Percentiles rank a stretch among this genome's conserved stretches.
phyloP scores from a whole-genome alignment of 2,329 filamentous ascomycete species.

The Penicillium sclerotiorum region DNA sequence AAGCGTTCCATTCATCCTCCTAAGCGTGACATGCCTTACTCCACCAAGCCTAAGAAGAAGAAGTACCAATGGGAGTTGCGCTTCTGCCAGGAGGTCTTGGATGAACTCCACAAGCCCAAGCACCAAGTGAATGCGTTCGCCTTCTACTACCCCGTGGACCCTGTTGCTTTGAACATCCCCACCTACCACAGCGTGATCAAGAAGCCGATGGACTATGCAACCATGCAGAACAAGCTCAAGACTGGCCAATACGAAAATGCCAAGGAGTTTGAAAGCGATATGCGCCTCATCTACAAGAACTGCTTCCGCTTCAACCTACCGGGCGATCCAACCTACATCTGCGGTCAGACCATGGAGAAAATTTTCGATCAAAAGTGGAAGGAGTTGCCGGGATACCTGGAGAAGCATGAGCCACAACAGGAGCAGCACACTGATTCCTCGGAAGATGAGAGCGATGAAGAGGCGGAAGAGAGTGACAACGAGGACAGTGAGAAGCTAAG shows the following conservation, averaged over 20 bases:
- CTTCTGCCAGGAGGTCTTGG: constrained; percentile 81
- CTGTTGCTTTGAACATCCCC: constrained; percentile 90
- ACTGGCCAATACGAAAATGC: constrained; percentile 76
- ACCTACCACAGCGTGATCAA: constrained; percentile 93
- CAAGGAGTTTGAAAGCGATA: constrained; percentile 83
- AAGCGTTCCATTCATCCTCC: constrained; percentile 94
- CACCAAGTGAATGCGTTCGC: constrained; percentile 68
- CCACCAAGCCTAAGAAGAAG: constrained; percentile 84
- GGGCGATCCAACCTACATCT: constrained; percentile 71
- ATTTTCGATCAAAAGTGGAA: constrained; percentile 76
- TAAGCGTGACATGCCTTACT: constrained; percentile 90
- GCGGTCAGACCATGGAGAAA: constrained; percentile 72
- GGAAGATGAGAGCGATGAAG: constrained; percentile 72
- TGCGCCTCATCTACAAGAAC: constrained; percentile 82
- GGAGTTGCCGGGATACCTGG: constrained; percentile 79
- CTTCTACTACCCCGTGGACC: constrained; percentile 85
- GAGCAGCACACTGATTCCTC: constrained; percentile 65
- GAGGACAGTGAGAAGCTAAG: constrained; percentile 66
- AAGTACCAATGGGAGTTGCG: constrained; percentile 85
- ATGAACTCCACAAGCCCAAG: constrained; percentile 75
- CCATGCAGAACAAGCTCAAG: constrained; percentile 76
- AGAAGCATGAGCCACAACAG: constrained; percentile 69
- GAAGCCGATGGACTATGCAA: constrained; percentile 91
- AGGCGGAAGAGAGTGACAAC: constrained; percentile 64
- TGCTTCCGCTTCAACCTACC: constrained; percentile 90